phyloP scores from a whole-genome alignment of 208 protist species.

The Leishmania martiniquensis region DNA sequence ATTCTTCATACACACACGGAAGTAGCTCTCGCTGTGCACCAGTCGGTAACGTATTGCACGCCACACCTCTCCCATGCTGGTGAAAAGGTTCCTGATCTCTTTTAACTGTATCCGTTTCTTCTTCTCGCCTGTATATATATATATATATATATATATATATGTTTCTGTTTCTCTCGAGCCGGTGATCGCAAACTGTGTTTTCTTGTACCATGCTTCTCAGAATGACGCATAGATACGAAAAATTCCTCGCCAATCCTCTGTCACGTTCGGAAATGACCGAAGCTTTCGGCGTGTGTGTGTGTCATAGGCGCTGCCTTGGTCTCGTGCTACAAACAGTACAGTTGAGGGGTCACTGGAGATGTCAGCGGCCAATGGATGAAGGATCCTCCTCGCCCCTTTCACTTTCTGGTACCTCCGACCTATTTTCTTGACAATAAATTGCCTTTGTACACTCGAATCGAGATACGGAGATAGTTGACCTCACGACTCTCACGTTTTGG shows the following conservation, averaged over 20 bases:
- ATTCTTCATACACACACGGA: slow-evolving; percentile 67
- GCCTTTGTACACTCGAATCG: neutral
- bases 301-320: neutral
- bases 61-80: slow-evolving; percentile 3
- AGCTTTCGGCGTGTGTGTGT: neutral
- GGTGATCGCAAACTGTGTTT: slow-evolving; percentile 2
- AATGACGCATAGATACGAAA: neutral
- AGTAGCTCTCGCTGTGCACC: slow-evolving; percentile 7
- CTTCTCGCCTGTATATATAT: neutral
- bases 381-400: neutral
- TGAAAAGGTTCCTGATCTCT: neutral
- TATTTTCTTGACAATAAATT: neutral
- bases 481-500: no score
- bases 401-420: slow-evolving; percentile 11
- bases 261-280: neutral
- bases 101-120: neutral
- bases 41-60: slow-evolving; percentile 16
- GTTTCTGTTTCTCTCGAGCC: neutral
- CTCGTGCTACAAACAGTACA: neutral
- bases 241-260: no score
- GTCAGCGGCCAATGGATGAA: no score
- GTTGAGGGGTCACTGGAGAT: neutral
- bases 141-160: no score
- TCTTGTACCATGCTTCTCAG: neutral
- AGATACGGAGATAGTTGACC: no score